Evolutionary conservation across 495 filamentous ascomycete genomes (phyloP).

Genomic region (Xylaria palmicola): DNA sequence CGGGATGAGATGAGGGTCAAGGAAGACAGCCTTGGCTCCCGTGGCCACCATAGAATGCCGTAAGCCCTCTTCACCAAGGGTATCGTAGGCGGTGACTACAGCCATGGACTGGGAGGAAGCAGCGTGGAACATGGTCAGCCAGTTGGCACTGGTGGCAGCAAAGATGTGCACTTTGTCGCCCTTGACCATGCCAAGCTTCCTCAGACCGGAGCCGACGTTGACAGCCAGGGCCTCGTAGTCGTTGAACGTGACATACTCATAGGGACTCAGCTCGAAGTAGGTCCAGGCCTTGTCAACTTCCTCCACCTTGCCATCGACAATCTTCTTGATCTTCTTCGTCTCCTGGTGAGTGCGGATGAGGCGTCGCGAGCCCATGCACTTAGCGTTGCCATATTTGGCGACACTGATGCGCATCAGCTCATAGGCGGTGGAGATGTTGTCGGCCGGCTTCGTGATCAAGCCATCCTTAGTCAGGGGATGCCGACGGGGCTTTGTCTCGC

Average conservation of each 20-base stretch:
- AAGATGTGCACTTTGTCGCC: constrained; percentile 81
- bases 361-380: constrained; percentile 76
- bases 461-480: constrained; percentile 69
- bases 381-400: constrained; percentile 82
- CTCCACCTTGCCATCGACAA: constrained; percentile 82
- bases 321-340: constrained; percentile 96
- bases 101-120: constrained; percentile 88
- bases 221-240: constrained; percentile 80
- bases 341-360: constrained; percentile 85
- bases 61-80: constrained; percentile 89
- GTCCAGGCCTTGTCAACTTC: constrained; percentile 96
- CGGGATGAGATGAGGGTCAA: constrained; percentile 78
- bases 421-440: constrained; percentile 77
- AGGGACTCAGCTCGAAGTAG: constrained; percentile 89
- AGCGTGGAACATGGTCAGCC: constrained; percentile 71
- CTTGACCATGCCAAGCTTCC: constrained; percentile 75
- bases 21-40: constrained; percentile 81
- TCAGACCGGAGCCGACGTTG: constrained; percentile 72
- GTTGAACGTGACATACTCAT: constrained; percentile 81
- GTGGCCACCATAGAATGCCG: constrained; percentile 90
- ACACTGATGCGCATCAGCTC: constrained; percentile 81
- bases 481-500: constrained; percentile 89
- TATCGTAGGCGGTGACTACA: constrained; percentile 97
- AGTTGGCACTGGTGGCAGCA: constrained; percentile 81
- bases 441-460: constrained; percentile 62